These are phyloP conservation scores for Tremellales sp. DNA, from an alignment of 1,284 basidiomycete genomes.

Conservation along the genomic window DNA sequence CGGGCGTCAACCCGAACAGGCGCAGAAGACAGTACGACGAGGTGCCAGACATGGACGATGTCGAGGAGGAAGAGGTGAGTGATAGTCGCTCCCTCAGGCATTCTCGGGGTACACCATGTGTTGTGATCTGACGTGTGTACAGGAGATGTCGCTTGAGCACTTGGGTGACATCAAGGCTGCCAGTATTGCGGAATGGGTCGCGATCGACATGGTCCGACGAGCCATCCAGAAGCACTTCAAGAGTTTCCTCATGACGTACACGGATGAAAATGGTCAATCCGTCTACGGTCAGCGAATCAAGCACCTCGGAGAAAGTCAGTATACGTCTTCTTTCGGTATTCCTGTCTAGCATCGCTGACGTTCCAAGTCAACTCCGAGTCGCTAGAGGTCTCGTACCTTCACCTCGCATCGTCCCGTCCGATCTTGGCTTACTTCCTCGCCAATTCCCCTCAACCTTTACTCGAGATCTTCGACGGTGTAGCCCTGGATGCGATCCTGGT, in stretches of 20 bases:
- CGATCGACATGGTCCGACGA: slow-evolving; percentile 80
- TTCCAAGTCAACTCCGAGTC: slow-evolving; percentile 92
- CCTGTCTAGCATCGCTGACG: not conserved
- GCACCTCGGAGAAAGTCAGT: slow-evolving; percentile 87
- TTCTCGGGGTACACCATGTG: too few relatives aligned
- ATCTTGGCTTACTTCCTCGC: slow-evolving; percentile 96
- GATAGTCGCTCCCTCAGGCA: too few relatives aligned
- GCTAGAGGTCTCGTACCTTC: slow-evolving; percentile 91
- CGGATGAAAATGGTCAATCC: slow-evolving; percentile 83
- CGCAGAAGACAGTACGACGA: slow-evolving; percentile 85
- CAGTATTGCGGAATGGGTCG: slow-evolving; percentile 95
- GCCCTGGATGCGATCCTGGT: slow-evolving; percentile 90
- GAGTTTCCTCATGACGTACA: slow-evolving; percentile 92
- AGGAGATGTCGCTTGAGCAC: slow-evolving; percentile 94
- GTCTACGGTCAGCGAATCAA: slow-evolving; percentile 94
- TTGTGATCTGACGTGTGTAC: too few relatives aligned
- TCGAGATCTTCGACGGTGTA: slow-evolving; percentile 92
- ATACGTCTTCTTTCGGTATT: not conserved
- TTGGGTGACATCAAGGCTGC: slow-evolving; percentile 96
- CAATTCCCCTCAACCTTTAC: slow-evolving; percentile 88
- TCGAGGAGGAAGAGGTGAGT: slow-evolving; percentile 67
- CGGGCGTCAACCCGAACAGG: slow-evolving; percentile 66
- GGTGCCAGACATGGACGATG: slow-evolving; percentile 74
- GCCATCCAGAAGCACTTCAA: slow-evolving; percentile 91
- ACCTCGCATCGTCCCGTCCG: slow-evolving; percentile 84